These are phyloP conservation scores for Corymbia maculata DNA, from an alignment of 345 rosid genomes.

Conservation along the genomic window DNA sequence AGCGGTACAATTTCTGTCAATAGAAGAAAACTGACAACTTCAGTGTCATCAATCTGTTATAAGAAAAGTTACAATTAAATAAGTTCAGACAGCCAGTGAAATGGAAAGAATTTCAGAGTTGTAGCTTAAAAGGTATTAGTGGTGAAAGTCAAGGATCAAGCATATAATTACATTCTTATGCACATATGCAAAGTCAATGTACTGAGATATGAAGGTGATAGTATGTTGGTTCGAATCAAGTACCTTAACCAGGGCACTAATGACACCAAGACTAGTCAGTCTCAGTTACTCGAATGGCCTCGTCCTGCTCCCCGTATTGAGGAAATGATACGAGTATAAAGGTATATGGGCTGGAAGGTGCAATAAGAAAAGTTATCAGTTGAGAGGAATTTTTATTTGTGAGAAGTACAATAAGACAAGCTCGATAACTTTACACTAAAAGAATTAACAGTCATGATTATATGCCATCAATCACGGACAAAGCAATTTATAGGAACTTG, in stretches of 20 bases:
- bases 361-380: background rate
- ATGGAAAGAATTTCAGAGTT: background rate
- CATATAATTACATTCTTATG: background rate
- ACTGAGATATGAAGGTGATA: background rate
- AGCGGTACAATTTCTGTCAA: constrained; percentile 89
- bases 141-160: too few species aligned
- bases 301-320: constrained; percentile 88
- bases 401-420: background rate
- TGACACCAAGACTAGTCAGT: constrained; percentile 97
- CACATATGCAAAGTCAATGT: background rate
- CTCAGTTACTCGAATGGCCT: constrained; percentile 92
- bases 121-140: background rate
- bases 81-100: background rate
- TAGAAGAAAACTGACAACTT: constrained; percentile 92
- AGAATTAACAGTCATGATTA: background rate
- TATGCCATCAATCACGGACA: background rate
- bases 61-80: background rate
- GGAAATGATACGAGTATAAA: constrained; percentile 82
- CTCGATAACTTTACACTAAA: background rate
- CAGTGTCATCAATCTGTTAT: constrained; percentile 88
- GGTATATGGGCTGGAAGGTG: constrained; percentile 83
- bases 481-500: background rate
- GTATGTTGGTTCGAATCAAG: background rate
- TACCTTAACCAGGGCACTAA: constrained; percentile 98
- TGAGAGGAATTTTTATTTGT: background rate